phyloP scores from a whole-genome alignment of 2,329 filamentous ascomycete genomes.

The Ambrosiella xylebori region DNA sequence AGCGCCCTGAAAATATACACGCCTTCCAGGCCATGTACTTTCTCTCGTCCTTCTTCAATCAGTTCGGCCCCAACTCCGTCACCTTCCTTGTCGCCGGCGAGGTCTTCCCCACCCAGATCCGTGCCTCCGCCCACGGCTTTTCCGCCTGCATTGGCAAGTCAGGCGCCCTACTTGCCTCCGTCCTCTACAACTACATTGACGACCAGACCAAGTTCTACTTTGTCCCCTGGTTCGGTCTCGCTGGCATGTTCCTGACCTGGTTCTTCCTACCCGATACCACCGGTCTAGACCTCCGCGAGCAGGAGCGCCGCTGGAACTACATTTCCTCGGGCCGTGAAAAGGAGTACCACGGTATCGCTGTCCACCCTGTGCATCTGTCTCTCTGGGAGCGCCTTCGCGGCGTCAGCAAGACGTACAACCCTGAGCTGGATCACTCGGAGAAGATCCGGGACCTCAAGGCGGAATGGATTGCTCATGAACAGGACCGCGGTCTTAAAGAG shows the following conservation, averaged over 20 bases:
- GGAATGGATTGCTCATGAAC: conserved; percentile 41
- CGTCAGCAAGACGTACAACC: conserved; percentile 66
- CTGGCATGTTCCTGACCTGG: conserved; percentile 64
- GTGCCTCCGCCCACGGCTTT: conserved; percentile 85
- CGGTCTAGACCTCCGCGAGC: conserved; percentile 89
- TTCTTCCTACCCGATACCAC: conserved; percentile 93
- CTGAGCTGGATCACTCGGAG: conserved; percentile 63
- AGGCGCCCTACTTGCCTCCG: conserved; percentile 69
- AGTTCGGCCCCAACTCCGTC: conserved; percentile 91
- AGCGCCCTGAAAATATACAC: conserved; percentile 49
- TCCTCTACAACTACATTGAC: conserved; percentile 90
- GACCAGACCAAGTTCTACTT: conserved; percentile 74
- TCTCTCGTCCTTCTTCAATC: conserved; percentile 95
- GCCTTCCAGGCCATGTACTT: conserved; percentile 99
- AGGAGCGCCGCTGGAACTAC: conserved; percentile 83
- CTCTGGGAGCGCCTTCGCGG: conserved; percentile 72
- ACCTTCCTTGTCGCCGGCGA: conserved; percentile 94
- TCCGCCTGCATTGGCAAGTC: conserved; percentile 82
- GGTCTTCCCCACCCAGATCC: conserved; percentile 87
- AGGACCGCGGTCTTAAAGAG: conserved; percentile 31
- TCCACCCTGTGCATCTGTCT: conserved; percentile 77
- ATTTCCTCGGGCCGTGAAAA: conserved; percentile 59
- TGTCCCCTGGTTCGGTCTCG: conserved; percentile 88
- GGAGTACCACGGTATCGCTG: conserved; percentile 85
- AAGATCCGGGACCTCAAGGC: conserved; percentile 68